Conservation (phyloP, 768 basidiomycete genomes). For the Suillus variegatus region DNA sequence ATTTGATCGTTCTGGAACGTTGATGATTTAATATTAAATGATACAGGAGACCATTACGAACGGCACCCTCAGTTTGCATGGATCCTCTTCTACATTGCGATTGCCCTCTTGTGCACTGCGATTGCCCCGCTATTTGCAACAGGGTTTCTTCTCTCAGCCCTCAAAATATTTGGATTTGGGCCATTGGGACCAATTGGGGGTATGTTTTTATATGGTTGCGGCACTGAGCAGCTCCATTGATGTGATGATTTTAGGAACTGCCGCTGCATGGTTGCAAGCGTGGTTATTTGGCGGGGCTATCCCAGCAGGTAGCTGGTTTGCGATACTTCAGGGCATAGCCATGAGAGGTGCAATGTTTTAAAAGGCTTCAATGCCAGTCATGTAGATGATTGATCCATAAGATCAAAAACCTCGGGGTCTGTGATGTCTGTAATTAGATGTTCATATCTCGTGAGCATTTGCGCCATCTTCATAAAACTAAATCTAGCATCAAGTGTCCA, state of each 20-base stretch:
- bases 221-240: not conserved
- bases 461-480: not conserved
- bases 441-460: not conserved
- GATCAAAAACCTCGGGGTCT: not conserved
- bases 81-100: slow-evolving; percentile 23
- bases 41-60: slow-evolving; percentile 37
- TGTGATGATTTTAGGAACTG: not conserved
- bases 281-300: not conserved
- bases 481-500: not conserved
- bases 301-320: not conserved
- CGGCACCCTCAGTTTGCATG: slow-evolving; percentile 34
- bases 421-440: not conserved
- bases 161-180: slow-evolving; percentile 38
- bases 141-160: slow-evolving; percentile 31
- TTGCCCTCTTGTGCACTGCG: slow-evolving; percentile 23
- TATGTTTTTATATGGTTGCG: no score
- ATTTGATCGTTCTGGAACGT: not conserved
- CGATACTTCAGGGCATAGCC: not conserved
- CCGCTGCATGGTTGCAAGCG: not conserved
- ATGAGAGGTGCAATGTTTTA: not conserved
- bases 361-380: not conserved
- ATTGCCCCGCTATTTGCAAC: not conserved
- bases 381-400: not conserved
- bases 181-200: slow-evolving; percentile 5
- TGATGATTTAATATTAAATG: not conserved